phyloP scores from a whole-genome alignment of 2,329 filamentous ascomycete genomes.

The Pseudogymnoascus sp. region DNA sequence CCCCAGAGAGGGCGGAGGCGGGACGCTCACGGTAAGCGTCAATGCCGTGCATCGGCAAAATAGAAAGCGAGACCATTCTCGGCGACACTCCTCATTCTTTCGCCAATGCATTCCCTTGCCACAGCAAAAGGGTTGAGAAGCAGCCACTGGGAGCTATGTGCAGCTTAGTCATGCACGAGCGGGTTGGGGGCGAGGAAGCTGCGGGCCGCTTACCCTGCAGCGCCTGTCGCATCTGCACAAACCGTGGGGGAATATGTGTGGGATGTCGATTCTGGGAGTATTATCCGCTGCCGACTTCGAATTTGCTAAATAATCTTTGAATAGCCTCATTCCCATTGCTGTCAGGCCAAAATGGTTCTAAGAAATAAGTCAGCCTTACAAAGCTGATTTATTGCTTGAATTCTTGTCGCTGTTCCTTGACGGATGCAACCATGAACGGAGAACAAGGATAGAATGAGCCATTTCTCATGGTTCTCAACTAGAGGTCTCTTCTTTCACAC shows the following conservation, averaged over 20 bases:
- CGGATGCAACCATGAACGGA: not conserved
- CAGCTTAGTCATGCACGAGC: not conserved
- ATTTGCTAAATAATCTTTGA: not conserved
- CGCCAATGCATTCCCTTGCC: not conserved
- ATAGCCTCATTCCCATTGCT: not conserved
- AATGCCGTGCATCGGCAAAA: conserved; percentile 9
- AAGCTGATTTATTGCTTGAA: not conserved
- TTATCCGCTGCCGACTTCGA: not conserved
- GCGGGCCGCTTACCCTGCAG: not conserved
- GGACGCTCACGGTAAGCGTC: conserved; percentile 1
- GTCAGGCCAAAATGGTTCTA: not conserved
- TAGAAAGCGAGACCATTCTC: not conserved
- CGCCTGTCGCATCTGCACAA: not conserved
- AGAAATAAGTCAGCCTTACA: conserved; percentile 2
- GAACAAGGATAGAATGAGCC: not conserved
- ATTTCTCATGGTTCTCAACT: not conserved
- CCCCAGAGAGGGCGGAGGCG: not conserved
- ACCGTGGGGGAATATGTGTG: not conserved
- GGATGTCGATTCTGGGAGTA: not conserved
- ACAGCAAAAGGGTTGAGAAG: not conserved
- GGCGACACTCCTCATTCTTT: not conserved
- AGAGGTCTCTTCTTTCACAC: not conserved
- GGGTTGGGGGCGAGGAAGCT: conserved; percentile 5
- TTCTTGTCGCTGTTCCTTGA: not conserved
- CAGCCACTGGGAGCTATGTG: not conserved